These are phyloP conservation scores for Neurospora sp. DNA, from an alignment of 495 filamentous ascomycete genomes.

Conservation along the genomic window DNA sequence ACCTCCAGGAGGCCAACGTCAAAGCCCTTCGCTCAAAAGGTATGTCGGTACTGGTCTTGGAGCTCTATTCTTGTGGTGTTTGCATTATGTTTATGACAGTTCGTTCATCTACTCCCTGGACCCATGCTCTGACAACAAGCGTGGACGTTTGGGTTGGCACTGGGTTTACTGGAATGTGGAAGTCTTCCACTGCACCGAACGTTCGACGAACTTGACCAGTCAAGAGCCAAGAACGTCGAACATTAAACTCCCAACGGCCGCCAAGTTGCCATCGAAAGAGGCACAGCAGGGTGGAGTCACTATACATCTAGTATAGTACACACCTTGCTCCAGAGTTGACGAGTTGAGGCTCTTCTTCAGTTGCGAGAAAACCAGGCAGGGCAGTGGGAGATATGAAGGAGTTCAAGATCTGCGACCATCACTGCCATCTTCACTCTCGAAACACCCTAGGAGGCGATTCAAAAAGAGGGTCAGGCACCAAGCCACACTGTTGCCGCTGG, in stretches of 20 bases:
- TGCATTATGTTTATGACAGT: neutral
- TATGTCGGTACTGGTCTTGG: neutral
- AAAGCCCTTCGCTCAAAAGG: neutral
- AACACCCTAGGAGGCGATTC: neutral
- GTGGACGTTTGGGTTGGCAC: neutral
- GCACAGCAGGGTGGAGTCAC: neutral
- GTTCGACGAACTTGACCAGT: neutral
- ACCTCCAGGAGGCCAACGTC: neutral
- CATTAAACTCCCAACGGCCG: neutral
- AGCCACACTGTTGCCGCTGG: neutral
- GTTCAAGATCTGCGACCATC: neutral
- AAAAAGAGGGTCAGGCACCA: neutral
- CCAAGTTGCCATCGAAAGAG: neutral
- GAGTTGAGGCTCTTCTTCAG: neutral
- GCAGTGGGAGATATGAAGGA: neutral
- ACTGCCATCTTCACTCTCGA: slow-evolving; percentile 1
- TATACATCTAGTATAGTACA: neutral
- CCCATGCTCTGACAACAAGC: neutral
- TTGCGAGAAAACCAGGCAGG: neutral
- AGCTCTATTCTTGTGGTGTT: neutral
- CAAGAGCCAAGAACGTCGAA: neutral
- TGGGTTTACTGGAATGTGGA: neutral
- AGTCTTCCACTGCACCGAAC: neutral
- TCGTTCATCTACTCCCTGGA: neutral
- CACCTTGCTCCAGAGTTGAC: neutral